Conservation (phyloP, 768 basidiomycete species). For the Boletus coccyginus region DNA sequence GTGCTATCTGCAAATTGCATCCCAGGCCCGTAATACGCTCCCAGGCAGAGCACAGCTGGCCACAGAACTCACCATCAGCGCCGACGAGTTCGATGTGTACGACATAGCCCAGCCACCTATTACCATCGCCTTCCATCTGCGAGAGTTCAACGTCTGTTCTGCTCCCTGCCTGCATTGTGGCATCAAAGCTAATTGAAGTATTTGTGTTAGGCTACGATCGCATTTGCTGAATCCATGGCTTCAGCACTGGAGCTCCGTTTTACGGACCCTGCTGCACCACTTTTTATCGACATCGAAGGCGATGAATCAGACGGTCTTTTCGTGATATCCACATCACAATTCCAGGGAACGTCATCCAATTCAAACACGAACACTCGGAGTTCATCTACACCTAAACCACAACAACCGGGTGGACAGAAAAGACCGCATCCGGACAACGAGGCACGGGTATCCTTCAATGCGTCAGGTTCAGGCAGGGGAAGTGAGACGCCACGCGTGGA, state of each 20-base stretch:
- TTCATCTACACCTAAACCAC: conserved; percentile 18
- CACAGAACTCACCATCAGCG: conserved; percentile 74
- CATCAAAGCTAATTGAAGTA: not conserved
- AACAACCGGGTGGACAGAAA: conserved; percentile 17
- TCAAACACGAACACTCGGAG: conserved; percentile 8
- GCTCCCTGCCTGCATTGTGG: not conserved
- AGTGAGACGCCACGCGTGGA: conserved; percentile 43
- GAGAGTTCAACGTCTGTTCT: conserved; percentile 71
- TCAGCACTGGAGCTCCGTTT: conserved; percentile 69
- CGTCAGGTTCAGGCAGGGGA: conserved; percentile 7
- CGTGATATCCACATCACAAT: conserved; percentile 74
- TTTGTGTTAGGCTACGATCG: conserved; percentile 65
- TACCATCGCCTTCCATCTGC: conserved; percentile 74
- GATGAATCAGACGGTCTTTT: conserved; percentile 67
- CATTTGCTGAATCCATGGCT: conserved; percentile 71
- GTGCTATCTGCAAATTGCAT: not conserved
- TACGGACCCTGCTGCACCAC: conserved; percentile 67
- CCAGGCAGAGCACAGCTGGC: conserved; percentile 61
- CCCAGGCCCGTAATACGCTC: not conserved
- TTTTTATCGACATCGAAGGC: conserved; percentile 75
- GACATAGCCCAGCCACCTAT: conserved; percentile 61
- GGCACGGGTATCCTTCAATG: conserved; percentile 28
- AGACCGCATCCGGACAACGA: conserved; percentile 24
- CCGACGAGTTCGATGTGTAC: conserved; percentile 80
- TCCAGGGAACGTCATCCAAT: conserved; percentile 35